Evolutionary conservation across 768 basidiomycete genomes (phyloP).

Genomic region (Hypholoma fasciculare): DNA sequence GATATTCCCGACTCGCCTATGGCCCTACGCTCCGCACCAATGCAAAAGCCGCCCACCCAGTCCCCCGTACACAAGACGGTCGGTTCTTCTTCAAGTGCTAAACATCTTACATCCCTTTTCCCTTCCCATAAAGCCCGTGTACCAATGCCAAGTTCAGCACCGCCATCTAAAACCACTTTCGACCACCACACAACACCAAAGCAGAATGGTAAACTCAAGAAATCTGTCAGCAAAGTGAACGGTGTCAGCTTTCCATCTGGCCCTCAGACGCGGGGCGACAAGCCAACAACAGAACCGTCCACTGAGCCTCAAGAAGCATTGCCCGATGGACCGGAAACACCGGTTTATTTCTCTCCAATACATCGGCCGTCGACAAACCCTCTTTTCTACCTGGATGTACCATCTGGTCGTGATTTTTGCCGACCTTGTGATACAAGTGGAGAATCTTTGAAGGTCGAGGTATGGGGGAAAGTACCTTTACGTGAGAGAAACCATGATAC

Average conservation of each 20-base stretch:
- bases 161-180: conserved; percentile 12
- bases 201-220: background rate
- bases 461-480: conserved; percentile 51
- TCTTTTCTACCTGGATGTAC: conserved; percentile 60
- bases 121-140: background rate
- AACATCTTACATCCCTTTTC: background rate
- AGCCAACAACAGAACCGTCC: background rate
- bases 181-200: background rate
- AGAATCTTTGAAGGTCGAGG: conserved; percentile 50
- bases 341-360: conserved; percentile 77
- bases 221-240: background rate
- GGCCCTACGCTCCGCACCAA: conserved; percentile 18
- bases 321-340: conserved; percentile 12
- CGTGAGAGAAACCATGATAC: background rate
- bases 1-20: background rate
- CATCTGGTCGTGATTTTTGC: conserved; percentile 50
- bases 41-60: conserved; percentile 6
- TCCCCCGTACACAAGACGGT: conserved; percentile 1
- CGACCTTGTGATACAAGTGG: conserved; percentile 54
- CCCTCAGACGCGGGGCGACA: background rate
- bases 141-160: conserved; percentile 12
- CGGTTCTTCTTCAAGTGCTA: background rate
- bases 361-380: conserved; percentile 88
- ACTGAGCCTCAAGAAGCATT: background rate
- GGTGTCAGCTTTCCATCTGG: background rate